Percentiles rank a stretch among this genome's conserved stretches.
phyloP scores from a whole-genome alignment of 2,329 filamentous ascomycete genomes.

The Fusarium begoniae region DNA sequence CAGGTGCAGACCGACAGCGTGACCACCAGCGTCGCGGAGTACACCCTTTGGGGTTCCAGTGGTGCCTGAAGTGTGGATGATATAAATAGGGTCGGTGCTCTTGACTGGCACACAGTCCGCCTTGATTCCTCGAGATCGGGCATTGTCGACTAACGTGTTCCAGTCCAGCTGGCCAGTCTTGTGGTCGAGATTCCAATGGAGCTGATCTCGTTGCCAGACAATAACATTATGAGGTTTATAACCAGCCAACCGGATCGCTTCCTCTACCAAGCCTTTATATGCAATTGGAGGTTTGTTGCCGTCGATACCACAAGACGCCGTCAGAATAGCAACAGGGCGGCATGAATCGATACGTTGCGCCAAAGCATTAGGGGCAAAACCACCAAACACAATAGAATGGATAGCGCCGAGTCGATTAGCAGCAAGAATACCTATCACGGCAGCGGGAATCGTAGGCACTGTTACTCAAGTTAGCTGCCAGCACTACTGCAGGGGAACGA shows the following conservation, averaged over 20 bases:
- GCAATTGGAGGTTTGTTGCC: constrained; percentile 80
- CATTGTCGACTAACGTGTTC: constrained; percentile 79
- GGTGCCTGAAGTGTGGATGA: constrained; percentile 88
- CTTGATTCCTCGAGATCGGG: constrained; percentile 70
- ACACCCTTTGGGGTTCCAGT: constrained; percentile 87
- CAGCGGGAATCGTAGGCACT: constrained; percentile 96
- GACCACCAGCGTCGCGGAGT: constrained; percentile 82
- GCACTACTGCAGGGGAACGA: background rate
- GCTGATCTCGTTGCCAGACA: constrained; percentile 84
- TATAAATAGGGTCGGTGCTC: constrained; percentile 83
- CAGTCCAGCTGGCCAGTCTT: constrained; percentile 78
- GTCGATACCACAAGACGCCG: constrained; percentile 92
- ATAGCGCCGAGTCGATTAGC: constrained; percentile 84
- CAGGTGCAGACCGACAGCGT: constrained; percentile 84
- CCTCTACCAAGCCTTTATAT: constrained; percentile 82
- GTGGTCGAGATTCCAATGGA: constrained; percentile 77
- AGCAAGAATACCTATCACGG: constrained; percentile 86
- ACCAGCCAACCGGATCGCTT: constrained; percentile 71
- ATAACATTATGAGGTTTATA: constrained; percentile 79
- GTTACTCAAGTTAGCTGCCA: background rate
- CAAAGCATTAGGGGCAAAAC: constrained; percentile 82
- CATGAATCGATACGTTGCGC: constrained; percentile 90
- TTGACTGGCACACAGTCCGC: constrained; percentile 81
- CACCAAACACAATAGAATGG: constrained; percentile 92
- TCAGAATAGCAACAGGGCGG: constrained; percentile 78